Evolutionary conservation across 2,329 filamentous ascomycete species (phyloP), one percentile per base, ranked within the genome.

Genomic region (Xenosphaeropsis pyriputrescens): DNA sequence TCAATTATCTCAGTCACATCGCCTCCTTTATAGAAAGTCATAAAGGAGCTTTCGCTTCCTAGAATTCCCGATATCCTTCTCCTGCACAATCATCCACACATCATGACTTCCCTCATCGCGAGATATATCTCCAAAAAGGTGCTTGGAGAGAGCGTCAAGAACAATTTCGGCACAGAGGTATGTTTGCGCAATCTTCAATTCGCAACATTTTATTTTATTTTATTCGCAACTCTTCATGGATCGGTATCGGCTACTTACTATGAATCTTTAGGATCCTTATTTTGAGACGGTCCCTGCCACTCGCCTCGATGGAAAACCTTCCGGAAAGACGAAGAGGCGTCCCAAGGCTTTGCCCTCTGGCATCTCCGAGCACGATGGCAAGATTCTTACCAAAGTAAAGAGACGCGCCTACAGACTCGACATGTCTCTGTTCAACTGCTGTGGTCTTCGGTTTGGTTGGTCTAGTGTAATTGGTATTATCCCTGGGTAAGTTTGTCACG

Each of bases 371-470:
- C 73, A 93, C 49, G 91, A 98, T 59, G 78, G 70, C 51, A 70
- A 80, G 45, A 68, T 95, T 47, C 75, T 96, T 45, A 93, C 81
- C 49, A 81, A 80, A 50, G 85, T 93, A 49, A 89, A 93, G 58
- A 73, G 80, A 49, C 72, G 81, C 41, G 86, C 91, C 26, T 93
- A 94, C 60, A 71, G 75, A 29, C 72, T 95, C 18, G 91, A 96
- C 58, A 81, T 85, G 65, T 74, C 72, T 39, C 71, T 94, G 5
- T 93, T 89, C 64, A 86, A 73, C 52, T 73, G 85, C 53, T 73
- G 81, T 45, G 85, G 86, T 32, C 70, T 93, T 41, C 74, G 79
- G 41, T 88, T 96, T 53, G 91, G 91, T 39, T 95, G 86, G 85
- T 75, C 83, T 37, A 82, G 79, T 49, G 72, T 94, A 41, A 84